Evolutionary conservation across 306 rosid species (phyloP).

Genomic region (Vachellia pachyceras): DNA sequence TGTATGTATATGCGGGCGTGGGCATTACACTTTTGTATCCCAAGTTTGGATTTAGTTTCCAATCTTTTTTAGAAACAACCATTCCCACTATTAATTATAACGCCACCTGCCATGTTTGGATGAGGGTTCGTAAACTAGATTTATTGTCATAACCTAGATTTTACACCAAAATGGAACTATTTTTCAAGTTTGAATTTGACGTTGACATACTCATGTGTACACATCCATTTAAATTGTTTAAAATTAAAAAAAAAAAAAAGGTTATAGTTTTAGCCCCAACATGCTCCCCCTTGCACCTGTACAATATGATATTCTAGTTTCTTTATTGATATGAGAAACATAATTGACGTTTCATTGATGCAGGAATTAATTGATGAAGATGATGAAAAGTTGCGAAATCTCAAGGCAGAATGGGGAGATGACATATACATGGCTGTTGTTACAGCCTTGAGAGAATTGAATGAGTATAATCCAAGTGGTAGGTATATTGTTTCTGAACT

Average conservation of each 20-base stretch:
- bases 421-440: slow-evolving; percentile 64
- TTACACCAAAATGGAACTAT: too few relatives aligned
- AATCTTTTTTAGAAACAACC: not conserved
- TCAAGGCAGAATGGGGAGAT: slow-evolving; percentile 82
- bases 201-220: too few relatives aligned
- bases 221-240: too few relatives aligned
- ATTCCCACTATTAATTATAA: too few relatives aligned
- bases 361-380: slow-evolving; percentile 70
- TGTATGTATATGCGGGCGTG: not conserved
- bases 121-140: too few relatives aligned
- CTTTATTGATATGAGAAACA: too few relatives aligned
- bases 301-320: too few relatives aligned
- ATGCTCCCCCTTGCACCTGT: not conserved
- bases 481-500: slow-evolving; percentile 66
- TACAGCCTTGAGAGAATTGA: slow-evolving; percentile 65
- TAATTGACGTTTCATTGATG: slow-evolving; percentile 22
- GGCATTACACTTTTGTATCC: not conserved
- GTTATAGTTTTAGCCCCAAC: not conserved
- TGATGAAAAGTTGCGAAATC: slow-evolving; percentile 69
- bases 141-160: too few relatives aligned
- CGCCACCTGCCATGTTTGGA: too few relatives aligned
- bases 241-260: too few relatives aligned
- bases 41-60: not conserved
- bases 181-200: too few relatives aligned
- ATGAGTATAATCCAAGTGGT: slow-evolving; percentile 88